Conservation (phyloP, 805 yeast genomes). For the Yamadazyma endophytica region DNA sequence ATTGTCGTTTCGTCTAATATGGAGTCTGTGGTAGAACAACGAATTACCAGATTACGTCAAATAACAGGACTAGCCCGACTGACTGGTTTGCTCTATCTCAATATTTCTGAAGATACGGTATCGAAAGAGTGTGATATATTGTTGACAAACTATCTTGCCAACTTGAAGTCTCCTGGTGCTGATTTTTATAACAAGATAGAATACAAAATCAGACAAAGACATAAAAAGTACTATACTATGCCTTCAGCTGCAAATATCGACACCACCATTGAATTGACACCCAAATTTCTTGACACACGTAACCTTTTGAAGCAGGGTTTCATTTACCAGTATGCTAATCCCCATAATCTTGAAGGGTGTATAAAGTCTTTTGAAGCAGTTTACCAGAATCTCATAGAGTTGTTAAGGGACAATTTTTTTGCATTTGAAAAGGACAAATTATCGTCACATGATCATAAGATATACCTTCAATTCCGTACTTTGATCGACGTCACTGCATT, state of each 20-base stretch:
- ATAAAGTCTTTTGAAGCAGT: slow-evolving; percentile 27
- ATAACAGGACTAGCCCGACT: slow-evolving; percentile 26
- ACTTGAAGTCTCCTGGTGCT: slow-evolving; percentile 21
- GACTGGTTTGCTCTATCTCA: slow-evolving; percentile 26
- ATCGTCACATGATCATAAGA: slow-evolving; percentile 24
- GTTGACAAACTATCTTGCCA: slow-evolving; percentile 25
- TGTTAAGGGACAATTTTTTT: slow-evolving; percentile 13
- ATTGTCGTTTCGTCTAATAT: slow-evolving; percentile 18
- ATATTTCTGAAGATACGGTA: slow-evolving; percentile 9
- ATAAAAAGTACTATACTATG: slow-evolving; percentile 32
- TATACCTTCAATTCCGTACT: slow-evolving; percentile 34
- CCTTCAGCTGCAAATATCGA: slow-evolving; percentile 24
- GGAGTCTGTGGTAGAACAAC: slow-evolving; percentile 13
- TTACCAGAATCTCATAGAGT: slow-evolving; percentile 26
- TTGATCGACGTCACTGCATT: slow-evolving; percentile 59
- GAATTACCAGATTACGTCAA: slow-evolving; percentile 22
- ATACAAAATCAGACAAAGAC: slow-evolving; percentile 27
- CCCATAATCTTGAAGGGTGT: slow-evolving; percentile 29
- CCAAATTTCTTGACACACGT: slow-evolving; percentile 34
- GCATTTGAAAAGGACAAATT: slow-evolving; percentile 10
- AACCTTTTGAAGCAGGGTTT: slow-evolving; percentile 34
- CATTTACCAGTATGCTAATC: slow-evolving; percentile 26
- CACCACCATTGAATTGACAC: slow-evolving; percentile 28
- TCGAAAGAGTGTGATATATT: slow-evolving; percentile 27
- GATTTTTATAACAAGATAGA: slow-evolving; percentile 34